phyloP scores from a whole-genome alignment of 2,329 filamentous ascomycete species.

The Diaporthe eres region DNA sequence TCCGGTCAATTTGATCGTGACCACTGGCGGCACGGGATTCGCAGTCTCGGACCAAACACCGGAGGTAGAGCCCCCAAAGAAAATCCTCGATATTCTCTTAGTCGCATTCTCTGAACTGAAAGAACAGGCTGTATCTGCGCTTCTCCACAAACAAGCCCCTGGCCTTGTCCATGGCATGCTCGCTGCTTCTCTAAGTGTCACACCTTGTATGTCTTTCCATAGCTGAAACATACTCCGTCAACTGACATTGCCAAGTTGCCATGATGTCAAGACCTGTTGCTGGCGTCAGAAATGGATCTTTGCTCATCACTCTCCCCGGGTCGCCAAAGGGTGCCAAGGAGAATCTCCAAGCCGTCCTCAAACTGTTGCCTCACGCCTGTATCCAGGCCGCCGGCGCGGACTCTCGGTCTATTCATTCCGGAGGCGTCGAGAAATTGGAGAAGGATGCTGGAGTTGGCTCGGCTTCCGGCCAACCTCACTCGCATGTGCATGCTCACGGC shows the following conservation, averaged over 20 bases:
- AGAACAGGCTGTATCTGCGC: conserved; percentile 77
- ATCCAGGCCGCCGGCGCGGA: conserved; percentile 86
- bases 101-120: conserved; percentile 3
- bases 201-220: conserved; percentile 79
- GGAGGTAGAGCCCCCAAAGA: conserved; percentile 70
- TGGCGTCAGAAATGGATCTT: conserved; percentile 83
- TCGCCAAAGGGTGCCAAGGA: conserved; percentile 96
- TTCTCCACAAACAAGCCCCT: conserved; percentile 88
- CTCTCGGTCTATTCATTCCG: conserved; percentile 83
- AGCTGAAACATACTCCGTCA: background rate
- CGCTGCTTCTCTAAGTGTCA: conserved; percentile 84
- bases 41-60: conserved; percentile 88
- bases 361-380: conserved; percentile 95
- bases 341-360: conserved; percentile 90
- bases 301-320: conserved; percentile 92
- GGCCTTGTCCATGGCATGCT: conserved; percentile 98
- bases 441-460: conserved; percentile 78
- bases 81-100: too few species aligned
- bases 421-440: conserved; percentile 87
- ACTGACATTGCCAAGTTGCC: conserved; percentile 75
- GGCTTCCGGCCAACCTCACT: conserved; percentile 46
- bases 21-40: conserved; percentile 95
- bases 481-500: conserved; percentile 48
- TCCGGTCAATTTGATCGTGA: conserved; percentile 82
- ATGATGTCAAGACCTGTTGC: conserved; percentile 97